Conservation (phyloP, 1,284 basidiomycete species). For the Trametes polyzona region DNA sequence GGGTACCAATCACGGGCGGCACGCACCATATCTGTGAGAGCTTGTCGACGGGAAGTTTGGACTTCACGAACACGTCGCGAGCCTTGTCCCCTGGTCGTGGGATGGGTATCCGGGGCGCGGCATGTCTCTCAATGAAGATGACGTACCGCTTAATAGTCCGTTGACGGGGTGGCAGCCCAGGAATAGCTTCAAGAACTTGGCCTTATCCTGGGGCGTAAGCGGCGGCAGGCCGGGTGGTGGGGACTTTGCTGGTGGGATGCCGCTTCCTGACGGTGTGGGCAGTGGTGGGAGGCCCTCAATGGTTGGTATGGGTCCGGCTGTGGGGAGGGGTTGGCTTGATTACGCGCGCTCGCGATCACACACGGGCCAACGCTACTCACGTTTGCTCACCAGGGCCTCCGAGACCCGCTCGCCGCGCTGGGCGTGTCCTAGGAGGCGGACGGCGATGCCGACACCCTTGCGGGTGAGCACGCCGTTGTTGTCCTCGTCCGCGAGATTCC, state of each 20-base stretch:
- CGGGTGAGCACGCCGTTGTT: constrained; percentile 91
- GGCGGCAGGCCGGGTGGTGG: constrained; percentile 65
- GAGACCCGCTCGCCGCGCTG: constrained; percentile 83
- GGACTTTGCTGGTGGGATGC: constrained; percentile 61
- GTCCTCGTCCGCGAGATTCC: constrained; percentile 90
- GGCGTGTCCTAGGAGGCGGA: constrained; percentile 91
- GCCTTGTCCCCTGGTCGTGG: constrained; percentile 78
- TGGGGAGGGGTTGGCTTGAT: constrained; percentile 3
- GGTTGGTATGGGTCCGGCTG: constrained; percentile 82
- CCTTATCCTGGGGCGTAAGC: constrained; percentile 77
- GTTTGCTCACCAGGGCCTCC: constrained; percentile 62
- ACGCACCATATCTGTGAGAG: constrained; percentile 92
- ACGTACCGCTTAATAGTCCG: constrained; percentile 74
- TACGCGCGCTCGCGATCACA: constrained; percentile 18
- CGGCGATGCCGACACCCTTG: constrained; percentile 84
- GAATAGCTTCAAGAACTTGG: constrained; percentile 85
- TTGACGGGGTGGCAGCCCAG: constrained; percentile 71
- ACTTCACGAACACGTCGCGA: constrained; percentile 92
- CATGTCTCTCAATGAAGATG: background rate
- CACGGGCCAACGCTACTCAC: constrained; percentile 48
- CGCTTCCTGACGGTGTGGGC: constrained; percentile 51
- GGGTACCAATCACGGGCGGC: background rate
- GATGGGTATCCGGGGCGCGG: constrained; percentile 5
- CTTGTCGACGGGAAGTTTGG: constrained; percentile 87
- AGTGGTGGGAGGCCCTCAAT: constrained; percentile 74